Conservation (phyloP, 2,329 filamentous ascomycete genomes). For the Aspergillus fischeri region DNA sequence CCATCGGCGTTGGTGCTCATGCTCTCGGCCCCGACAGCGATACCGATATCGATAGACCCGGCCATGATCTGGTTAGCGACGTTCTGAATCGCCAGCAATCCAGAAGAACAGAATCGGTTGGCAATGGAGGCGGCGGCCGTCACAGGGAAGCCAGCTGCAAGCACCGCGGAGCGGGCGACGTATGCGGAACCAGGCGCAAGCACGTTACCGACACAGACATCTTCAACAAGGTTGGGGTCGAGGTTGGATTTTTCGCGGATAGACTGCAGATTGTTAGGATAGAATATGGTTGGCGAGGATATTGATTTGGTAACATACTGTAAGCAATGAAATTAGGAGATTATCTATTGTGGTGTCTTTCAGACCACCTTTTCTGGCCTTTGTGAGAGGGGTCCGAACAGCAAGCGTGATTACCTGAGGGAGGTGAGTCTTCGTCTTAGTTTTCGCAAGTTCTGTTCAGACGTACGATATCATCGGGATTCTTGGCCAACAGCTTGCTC, state of each 20-base stretch:
- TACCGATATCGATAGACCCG: constrained; percentile 87
- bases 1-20: constrained; percentile 88
- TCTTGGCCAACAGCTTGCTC: constrained; percentile 32
- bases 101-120: constrained; percentile 88
- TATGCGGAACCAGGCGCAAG: constrained; percentile 85
- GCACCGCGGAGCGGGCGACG: constrained; percentile 79
- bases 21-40: constrained; percentile 88
- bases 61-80: constrained; percentile 84
- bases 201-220: constrained; percentile 82
- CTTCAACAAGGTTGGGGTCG: constrained; percentile 80
- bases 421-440: neutral
- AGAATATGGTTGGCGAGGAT: neutral
- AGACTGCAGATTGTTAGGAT: constrained; percentile 39
- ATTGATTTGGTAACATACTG: constrained; percentile 20
- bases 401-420: constrained; percentile 38
- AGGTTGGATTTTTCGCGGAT: constrained; percentile 79
- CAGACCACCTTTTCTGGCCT: constrained; percentile 38
- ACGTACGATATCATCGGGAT: constrained; percentile 39
- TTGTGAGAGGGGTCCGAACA: constrained; percentile 38
- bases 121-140: constrained; percentile 72
- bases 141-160: constrained; percentile 83
- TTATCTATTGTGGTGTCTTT: constrained; percentile 37
- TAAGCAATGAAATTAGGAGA: constrained; percentile 35
- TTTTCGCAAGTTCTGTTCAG: neutral
- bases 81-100: constrained; percentile 83